Conservation (phyloP, 2,329 filamentous ascomycete species). For the Lasiodiplodia theobromae region DNA sequence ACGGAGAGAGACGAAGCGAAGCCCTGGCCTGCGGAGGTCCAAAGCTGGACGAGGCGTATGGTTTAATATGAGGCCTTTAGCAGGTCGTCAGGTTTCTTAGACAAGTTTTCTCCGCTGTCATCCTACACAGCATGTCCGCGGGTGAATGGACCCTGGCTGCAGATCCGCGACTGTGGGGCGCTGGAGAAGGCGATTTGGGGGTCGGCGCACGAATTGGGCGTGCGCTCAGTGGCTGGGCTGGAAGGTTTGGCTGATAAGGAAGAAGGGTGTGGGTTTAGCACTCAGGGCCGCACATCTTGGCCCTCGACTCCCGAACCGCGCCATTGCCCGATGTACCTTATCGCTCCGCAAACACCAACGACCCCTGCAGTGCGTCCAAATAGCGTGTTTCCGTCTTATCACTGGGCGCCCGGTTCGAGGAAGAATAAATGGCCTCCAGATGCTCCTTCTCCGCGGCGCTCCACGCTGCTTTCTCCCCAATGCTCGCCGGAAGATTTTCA, state of each 20-base stretch:
- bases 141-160: conserved; percentile 9
- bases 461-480: not conserved
- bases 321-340: conserved; percentile 15
- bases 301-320: not conserved
- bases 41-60: not conserved
- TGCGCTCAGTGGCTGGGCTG: conserved; percentile 15
- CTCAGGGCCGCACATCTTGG: conserved; percentile 11
- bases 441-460: conserved; percentile 28
- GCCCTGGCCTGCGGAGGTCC: not conserved
- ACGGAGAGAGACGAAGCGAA: not conserved
- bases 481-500: not conserved
- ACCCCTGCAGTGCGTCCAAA: not conserved
- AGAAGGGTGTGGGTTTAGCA: not conserved
- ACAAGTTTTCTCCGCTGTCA: conserved; percentile 14
- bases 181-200: conserved; percentile 15
- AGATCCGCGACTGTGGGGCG: conserved; percentile 15
- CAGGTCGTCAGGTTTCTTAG: not conserved
- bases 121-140: conserved; percentile 17
- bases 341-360: not conserved
- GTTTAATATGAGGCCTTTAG: conserved; percentile 6
- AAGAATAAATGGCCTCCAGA: not conserved
- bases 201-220: not conserved
- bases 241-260: conserved; percentile 6
- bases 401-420: conserved; percentile 9
- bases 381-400: conserved; percentile 24